Conservation (phyloP, 2,329 filamentous ascomycete species). For the Canariomyces notabilis region DNA sequence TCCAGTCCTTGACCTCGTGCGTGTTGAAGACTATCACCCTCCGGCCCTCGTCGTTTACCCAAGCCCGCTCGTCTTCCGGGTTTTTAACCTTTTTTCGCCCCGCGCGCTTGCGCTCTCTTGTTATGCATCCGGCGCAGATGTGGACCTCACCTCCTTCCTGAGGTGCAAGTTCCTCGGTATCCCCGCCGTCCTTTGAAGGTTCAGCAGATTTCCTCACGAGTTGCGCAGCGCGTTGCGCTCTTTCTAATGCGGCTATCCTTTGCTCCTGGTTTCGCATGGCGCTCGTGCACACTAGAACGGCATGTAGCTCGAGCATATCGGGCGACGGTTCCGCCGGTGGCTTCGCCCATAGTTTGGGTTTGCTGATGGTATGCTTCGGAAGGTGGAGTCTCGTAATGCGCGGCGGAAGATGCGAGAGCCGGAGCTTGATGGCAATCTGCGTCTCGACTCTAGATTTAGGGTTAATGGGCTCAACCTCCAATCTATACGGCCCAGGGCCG, state of each 20-base stretch:
- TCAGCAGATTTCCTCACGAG: constrained; percentile 1
- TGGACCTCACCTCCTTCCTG: constrained; percentile 89
- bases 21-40: constrained; percentile 90
- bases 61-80: constrained; percentile 84
- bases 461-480: constrained; percentile 63
- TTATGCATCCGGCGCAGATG: constrained; percentile 89
- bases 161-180: constrained; percentile 45
- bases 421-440: constrained; percentile 84
- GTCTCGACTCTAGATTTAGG: constrained; percentile 92
- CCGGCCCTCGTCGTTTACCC: constrained; percentile 73
- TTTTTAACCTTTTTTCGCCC: constrained; percentile 91
- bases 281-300: constrained; percentile 84
- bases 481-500: constrained; percentile 30
- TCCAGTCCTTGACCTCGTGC: constrained; percentile 79
- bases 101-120: constrained; percentile 83
- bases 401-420: constrained; percentile 67
- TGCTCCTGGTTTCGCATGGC: constrained; percentile 73
- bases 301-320: constrained; percentile 74
- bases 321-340: constrained; percentile 58
- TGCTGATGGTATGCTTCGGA: constrained; percentile 86
- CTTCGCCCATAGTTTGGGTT: constrained; percentile 83
- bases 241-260: constrained; percentile 61
- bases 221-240: constrained; percentile 44
- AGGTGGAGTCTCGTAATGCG: constrained; percentile 78
- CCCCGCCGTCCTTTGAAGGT: constrained; percentile 25